Percentiles rank a stretch among this genome's conserved stretches.
Conservation (phyloP, 495 filamentous ascomycete genomes). For the Hypoxylon lienhwacheense region DNA sequence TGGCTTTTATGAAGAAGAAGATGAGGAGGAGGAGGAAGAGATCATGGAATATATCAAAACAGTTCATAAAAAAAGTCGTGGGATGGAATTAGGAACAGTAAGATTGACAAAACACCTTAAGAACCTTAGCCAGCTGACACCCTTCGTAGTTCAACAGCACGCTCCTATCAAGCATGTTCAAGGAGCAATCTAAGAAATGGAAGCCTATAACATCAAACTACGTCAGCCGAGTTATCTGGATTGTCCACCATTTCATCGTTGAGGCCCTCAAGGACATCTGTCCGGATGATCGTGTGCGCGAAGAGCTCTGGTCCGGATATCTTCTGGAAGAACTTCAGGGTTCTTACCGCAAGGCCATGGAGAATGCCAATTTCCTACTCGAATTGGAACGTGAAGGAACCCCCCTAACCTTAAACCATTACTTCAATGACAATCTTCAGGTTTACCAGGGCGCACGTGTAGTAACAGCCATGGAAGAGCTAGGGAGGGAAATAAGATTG, state of each 20-base stretch:
- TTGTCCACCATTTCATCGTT: conserved; percentile 53
- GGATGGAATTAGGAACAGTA: conserved; percentile 40
- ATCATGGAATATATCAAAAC: conserved; percentile 38
- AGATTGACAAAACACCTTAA: neutral
- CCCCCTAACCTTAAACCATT: conserved; percentile 56
- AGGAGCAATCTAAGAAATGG: conserved; percentile 61
- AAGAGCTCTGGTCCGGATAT: conserved; percentile 41
- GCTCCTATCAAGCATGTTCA: conserved; percentile 52
- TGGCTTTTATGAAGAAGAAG: neutral
- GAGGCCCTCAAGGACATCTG: conserved; percentile 43
- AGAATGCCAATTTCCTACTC: conserved; percentile 43
- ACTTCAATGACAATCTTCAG: conserved; percentile 55
- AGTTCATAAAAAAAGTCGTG: conserved; percentile 35
- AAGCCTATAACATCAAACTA: conserved; percentile 48
- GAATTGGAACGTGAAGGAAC: conserved; percentile 50
- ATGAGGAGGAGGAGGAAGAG: neutral
- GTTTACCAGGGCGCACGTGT: conserved; percentile 40
- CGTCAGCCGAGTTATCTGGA: conserved; percentile 48
- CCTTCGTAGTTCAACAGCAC: conserved; percentile 39
- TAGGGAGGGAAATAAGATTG: neutral
- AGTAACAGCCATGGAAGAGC: conserved; percentile 18
- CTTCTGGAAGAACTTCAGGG: conserved; percentile 44
- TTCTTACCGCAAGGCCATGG: conserved; percentile 10
- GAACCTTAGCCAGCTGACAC: neutral
- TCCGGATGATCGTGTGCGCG: conserved; percentile 42